Evolutionary conservation across 306 rosid species (phyloP).

Genomic region (Rubus idaeus): DNA sequence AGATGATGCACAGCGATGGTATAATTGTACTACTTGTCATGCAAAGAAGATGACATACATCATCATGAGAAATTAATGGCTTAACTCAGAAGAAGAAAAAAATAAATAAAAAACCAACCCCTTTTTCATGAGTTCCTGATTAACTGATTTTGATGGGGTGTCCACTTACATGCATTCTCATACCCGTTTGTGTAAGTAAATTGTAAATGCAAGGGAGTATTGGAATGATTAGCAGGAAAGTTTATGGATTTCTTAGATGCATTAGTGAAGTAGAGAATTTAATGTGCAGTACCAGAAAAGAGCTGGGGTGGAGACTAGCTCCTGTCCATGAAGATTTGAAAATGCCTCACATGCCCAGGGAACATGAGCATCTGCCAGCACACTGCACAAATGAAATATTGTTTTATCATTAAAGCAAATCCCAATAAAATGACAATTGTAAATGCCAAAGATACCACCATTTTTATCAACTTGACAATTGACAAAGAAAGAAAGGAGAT

Average conservation of each 20-base stretch:
- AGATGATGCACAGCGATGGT: no score
- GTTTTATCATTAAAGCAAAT: background rate
- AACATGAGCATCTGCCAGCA: slow-evolving; percentile 95
- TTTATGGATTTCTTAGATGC: background rate
- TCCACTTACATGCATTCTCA: no score
- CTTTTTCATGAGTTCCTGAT: no score
- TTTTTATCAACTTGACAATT: background rate
- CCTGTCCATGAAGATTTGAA: slow-evolving; percentile 75
- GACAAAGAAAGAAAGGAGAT: background rate
- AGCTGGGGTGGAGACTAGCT: slow-evolving; percentile 61
- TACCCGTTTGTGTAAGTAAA: no score
- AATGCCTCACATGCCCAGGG: slow-evolving; percentile 99
- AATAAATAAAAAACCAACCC: no score
- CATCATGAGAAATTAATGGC: no score
- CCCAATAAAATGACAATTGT: slow-evolving; percentile 11
- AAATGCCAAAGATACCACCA: slow-evolving; percentile 12
- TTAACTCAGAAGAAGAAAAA: no score
- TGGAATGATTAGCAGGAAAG: background rate
- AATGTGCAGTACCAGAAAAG: slow-evolving; percentile 68
- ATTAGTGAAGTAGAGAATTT: background rate
- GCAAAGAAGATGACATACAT: no score
- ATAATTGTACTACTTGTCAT: no score
- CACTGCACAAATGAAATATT: slow-evolving; percentile 49
- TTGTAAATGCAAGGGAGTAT: no score
- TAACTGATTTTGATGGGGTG: no score